These are phyloP conservation scores for Phytophthora gonapodyides DNA, from an alignment of 352 stramenopile species.

Conservation along the genomic window DNA sequence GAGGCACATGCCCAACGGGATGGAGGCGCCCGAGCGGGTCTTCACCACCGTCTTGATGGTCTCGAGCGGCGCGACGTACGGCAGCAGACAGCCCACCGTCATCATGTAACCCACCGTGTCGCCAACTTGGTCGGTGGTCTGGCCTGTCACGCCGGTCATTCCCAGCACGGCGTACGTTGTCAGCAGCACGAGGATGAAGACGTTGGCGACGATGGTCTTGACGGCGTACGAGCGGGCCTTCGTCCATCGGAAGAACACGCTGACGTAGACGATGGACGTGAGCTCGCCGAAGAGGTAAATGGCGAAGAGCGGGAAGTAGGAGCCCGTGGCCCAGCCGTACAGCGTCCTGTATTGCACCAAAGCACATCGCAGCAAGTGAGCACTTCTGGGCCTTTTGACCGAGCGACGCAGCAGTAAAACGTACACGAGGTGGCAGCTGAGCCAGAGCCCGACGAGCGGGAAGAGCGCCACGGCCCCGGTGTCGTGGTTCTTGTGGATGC, in stretches of 20 bases:
- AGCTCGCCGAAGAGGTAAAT: slow-evolving; percentile 32
- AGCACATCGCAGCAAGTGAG: neutral
- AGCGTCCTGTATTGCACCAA: slow-evolving; percentile 18
- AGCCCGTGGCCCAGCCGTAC: slow-evolving; percentile 31
- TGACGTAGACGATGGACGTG: slow-evolving; percentile 26
- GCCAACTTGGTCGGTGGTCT: slow-evolving; percentile 23
- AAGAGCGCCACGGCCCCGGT: slow-evolving; percentile 31
- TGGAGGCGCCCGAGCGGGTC: slow-evolving; percentile 32
- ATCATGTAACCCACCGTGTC: slow-evolving; percentile 38
- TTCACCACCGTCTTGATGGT: slow-evolving; percentile 41
- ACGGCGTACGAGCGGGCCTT: slow-evolving; percentile 19
- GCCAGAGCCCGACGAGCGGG: slow-evolving; percentile 38
- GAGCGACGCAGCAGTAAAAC: neutral
- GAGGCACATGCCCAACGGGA: slow-evolving; percentile 42
- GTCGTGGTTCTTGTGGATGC: slow-evolving; percentile 27
- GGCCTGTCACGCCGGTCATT: slow-evolving; percentile 22
- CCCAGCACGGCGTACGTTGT: slow-evolving; percentile 31
- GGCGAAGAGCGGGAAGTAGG: slow-evolving; percentile 41
- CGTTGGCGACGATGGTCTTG: slow-evolving; percentile 21
- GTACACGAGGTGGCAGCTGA: slow-evolving; percentile 42
- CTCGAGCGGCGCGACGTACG: slow-evolving; percentile 42
- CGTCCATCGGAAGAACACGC: slow-evolving; percentile 30
- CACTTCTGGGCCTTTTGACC: neutral
- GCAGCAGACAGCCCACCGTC: slow-evolving; percentile 34
- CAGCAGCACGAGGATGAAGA: slow-evolving; percentile 22